Evolutionary conservation across 2,329 filamentous ascomycete species (phyloP), one percentile per base, ranked within the genome.

Genomic region (Clathrospora elynae): DNA sequence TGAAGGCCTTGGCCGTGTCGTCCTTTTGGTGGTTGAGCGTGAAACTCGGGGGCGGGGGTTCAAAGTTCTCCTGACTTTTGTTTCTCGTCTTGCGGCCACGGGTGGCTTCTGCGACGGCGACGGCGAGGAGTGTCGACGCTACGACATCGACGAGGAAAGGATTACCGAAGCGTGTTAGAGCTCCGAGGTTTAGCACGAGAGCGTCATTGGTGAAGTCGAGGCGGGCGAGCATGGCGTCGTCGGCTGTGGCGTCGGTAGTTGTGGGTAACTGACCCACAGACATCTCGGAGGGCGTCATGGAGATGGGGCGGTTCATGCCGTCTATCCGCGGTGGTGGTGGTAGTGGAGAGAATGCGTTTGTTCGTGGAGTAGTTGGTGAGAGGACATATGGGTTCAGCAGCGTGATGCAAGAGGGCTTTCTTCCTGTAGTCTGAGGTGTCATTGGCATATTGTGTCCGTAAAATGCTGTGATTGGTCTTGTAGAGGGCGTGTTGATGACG

Each of bases 131-230:
- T 0, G 74, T 67, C 3, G 63, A 64, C 4, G 74, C 62, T 1
- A 68, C 67, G 1, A 75, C 74, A 47, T 78, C 75, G 35, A 75
- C 62, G 29, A 77, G 64, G 55, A 75, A 75, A 4, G 69, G 63
- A 39, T 72, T 73, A n/a, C 71, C 70, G 42, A 77, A 65, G 12
- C 63, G 68, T 9, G 69, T 59, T 2, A 78, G 51, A 1, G 71
- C 71, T 2, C 71, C 72, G 5, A 73, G 59, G 42, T 78, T 75
- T n/a, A 78, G 56, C 2, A 68, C 68, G 11, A 75, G 66, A 2
- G 70, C 67, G 28, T 71, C 70, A 11, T 67, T 66, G 14, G 54
- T 55, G 40, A 77, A 73, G 51, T 77, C 74, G 4, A 78, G 64
- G 10, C 69, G 71, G 0, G 72, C 72, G 6, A 78, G 67, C 35